A percentile compares a stretch with the other conserved stretches of the same genome.
These are phyloP conservation scores for Chaetomidium leptoderma DNA, from an alignment of 495 filamentous ascomycete genomes.

Conservation along the genomic window DNA sequence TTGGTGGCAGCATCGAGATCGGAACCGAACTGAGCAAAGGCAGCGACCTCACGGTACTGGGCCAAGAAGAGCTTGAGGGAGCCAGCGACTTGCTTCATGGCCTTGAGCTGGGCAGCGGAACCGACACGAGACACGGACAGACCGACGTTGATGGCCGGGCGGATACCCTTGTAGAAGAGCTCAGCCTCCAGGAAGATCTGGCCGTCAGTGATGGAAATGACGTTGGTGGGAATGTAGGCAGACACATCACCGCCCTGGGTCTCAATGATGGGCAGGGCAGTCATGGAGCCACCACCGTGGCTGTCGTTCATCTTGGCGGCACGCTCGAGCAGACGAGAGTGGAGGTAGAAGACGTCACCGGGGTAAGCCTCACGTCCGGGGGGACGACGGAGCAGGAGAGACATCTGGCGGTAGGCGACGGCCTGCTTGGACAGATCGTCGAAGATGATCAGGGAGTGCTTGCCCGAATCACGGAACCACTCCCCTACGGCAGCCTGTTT, in stretches of 20 bases:
- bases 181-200: conserved; percentile 99
- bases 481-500: conserved; percentile 62
- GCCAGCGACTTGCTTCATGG: conserved; percentile 99
- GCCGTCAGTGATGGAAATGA: conserved; percentile 99
- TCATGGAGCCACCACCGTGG: conserved; percentile 92
- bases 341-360: conserved; percentile 99
- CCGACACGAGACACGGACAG: conserved; percentile 99
- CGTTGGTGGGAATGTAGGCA: conserved; percentile 99
- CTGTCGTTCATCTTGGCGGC: conserved; percentile 98
- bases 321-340: conserved; percentile 99
- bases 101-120: conserved; percentile 98
- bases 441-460: conserved; percentile 88
- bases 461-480: conserved; percentile 86
- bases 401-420: conserved; percentile 99
- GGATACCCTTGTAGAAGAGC: conserved; percentile 99
- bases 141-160: conserved; percentile 99
- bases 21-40: conserved; percentile 99
- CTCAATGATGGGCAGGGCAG: conserved; percentile 97
- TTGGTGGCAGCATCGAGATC: conserved; percentile 98
- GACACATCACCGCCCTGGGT: conserved; percentile 99
- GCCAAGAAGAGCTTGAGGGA: conserved; percentile 99
- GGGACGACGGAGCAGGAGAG: conserved; percentile 95
- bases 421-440: conserved; percentile 99
- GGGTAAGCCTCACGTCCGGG: conserved; percentile 99
- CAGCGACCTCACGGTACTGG: conserved; percentile 99